Percentiles rank a stretch among this genome's conserved stretches.
Conservation (phyloP, 2,329 filamentous ascomycete species). For the Clarireedia monteithiana region DNA sequence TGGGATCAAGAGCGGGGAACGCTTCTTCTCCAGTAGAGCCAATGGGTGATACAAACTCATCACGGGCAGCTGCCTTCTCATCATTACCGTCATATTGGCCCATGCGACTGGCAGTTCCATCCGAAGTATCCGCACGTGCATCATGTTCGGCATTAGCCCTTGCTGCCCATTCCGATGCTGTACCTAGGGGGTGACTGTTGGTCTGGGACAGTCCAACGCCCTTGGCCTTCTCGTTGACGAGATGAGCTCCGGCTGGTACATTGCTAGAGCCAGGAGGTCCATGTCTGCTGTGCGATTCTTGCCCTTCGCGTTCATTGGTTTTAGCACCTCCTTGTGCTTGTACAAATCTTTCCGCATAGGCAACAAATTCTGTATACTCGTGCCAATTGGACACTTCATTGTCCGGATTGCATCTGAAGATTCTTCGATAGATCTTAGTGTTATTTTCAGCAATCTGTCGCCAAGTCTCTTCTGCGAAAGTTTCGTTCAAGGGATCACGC, state of each 20-base stretch:
- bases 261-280: conserved; percentile 24
- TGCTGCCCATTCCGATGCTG: conserved; percentile 24
- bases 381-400: conserved; percentile 90
- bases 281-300: conserved; percentile 26
- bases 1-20: conserved; percentile 40
- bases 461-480: conserved; percentile 87
- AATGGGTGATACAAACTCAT: conserved; percentile 36
- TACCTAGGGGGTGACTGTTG: conserved; percentile 17
- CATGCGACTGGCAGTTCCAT: conserved; percentile 11
- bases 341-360: conserved; percentile 70
- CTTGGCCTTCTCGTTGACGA: conserved; percentile 20
- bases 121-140: conserved; percentile 12
- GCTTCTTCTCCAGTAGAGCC: conserved; percentile 37
- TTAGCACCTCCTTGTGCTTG: conserved; percentile 31
- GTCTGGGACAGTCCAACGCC: conserved; percentile 12
- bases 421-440: conserved; percentile 84
- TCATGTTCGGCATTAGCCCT: conserved; percentile 18
- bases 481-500: conserved; percentile 74
- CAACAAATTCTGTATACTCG: conserved; percentile 55
- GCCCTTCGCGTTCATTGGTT: conserved; percentile 25
- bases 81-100: conserved; percentile 20
- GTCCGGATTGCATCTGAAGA: conserved; percentile 96
- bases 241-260: neutral
- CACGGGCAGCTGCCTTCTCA: conserved; percentile 18
- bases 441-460: conserved; percentile 84